These are phyloP conservation scores for Alternaria ventricosa DNA, from an alignment of 2,329 filamentous ascomycete species.

Conservation along the genomic window DNA sequence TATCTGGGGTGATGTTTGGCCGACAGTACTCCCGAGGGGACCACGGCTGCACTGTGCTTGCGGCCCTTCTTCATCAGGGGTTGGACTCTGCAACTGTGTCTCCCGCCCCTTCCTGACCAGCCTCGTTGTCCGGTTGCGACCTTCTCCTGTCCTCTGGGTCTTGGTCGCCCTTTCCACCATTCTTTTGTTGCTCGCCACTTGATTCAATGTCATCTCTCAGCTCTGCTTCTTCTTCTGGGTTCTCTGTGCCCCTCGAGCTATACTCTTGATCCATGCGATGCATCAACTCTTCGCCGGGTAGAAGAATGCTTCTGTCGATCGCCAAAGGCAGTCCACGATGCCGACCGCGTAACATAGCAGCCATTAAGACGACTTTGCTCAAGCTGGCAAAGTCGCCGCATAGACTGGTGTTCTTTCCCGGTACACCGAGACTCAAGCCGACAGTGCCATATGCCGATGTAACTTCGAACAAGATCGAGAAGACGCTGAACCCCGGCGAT, in stretches of 20 bases:
- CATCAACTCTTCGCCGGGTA: conserved; percentile 45
- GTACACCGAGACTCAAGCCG: conserved; percentile 65
- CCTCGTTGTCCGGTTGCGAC: conserved; percentile 1
- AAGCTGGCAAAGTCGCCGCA: conserved; percentile 61
- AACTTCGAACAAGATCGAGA: conserved; percentile 60
- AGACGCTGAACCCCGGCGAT: conserved; percentile 36
- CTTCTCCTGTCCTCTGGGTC: conserved; percentile 14
- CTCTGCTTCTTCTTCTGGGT: conserved; percentile 21
- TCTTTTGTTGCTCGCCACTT: conserved; percentile 13
- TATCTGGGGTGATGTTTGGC: neutral
- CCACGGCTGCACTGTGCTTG: neutral
- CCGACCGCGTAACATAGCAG: conserved; percentile 59
- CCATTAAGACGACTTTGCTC: conserved; percentile 65
- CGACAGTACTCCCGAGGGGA: conserved; percentile 3
- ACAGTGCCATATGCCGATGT: conserved; percentile 67
- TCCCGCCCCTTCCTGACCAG: neutral
- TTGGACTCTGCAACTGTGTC: conserved; percentile 1
- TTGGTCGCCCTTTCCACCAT: conserved; percentile 17
- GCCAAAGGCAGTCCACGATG: conserved; percentile 40
- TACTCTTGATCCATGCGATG: conserved; percentile 42
- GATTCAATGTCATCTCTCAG: conserved; percentile 21
- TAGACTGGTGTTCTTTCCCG: conserved; percentile 62
- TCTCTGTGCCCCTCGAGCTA: conserved; percentile 21
- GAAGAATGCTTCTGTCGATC: conserved; percentile 40
- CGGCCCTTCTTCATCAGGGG: conserved; percentile 6